Percentiles rank a stretch among this genome's conserved stretches.
Evolutionary conservation across 2,329 filamentous ascomycete genomes (phyloP).

Genomic region (Dothistroma pini): DNA sequence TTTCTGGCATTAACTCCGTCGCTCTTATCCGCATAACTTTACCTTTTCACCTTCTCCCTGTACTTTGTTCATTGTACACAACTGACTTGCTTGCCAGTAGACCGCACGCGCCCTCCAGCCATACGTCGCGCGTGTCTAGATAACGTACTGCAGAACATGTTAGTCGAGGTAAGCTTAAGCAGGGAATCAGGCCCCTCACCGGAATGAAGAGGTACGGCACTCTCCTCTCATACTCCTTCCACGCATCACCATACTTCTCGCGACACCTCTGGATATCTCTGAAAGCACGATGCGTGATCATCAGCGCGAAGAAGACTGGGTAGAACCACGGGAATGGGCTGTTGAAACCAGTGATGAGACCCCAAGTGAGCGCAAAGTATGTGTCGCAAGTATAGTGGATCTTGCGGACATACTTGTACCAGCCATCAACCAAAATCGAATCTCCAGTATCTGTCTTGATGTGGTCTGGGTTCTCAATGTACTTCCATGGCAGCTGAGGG

Average conservation of each 20-base stretch:
- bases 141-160: slow-evolving; percentile 20
- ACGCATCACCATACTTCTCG: slow-evolving; percentile 75
- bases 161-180: background rate
- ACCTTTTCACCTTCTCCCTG: background rate
- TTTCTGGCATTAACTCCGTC: background rate
- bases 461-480: slow-evolving; percentile 72
- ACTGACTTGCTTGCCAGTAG: background rate
- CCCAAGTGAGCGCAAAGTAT: slow-evolving; percentile 75
- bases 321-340: slow-evolving; percentile 91
- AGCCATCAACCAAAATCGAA: slow-evolving; percentile 77
- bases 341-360: slow-evolving; percentile 73
- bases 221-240: slow-evolving; percentile 73
- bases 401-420: slow-evolving; percentile 58
- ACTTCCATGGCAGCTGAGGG: slow-evolving; percentile 86
- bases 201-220: slow-evolving; percentile 86
- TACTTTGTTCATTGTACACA: background rate
- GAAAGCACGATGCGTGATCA: slow-evolving; percentile 75
- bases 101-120: background rate
- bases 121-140: slow-evolving; percentile 9
- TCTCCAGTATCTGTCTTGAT: slow-evolving; percentile 71
- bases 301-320: slow-evolving; percentile 71
- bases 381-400: slow-evolving; percentile 74
- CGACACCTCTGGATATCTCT: slow-evolving; percentile 74
- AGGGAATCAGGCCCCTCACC: slow-evolving; percentile 25
- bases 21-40: background rate